Conservation (phyloP, 768 basidiomycete species). For the Podaxis mareebaensis region DNA sequence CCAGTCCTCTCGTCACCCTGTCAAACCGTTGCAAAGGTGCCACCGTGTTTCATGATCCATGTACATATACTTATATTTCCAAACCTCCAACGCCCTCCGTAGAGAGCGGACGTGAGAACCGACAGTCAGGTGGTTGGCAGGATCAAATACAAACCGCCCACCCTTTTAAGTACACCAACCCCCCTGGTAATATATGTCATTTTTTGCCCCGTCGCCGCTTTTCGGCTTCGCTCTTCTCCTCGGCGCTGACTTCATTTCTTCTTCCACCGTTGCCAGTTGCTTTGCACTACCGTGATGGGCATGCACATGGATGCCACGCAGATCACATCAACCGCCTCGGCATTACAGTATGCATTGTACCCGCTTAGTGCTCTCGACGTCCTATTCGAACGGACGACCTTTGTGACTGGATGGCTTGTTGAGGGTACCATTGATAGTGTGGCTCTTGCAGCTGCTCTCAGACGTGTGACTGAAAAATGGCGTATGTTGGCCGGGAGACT, state of each 20-base stretch:
- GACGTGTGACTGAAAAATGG: constrained; percentile 31
- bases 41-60: no score
- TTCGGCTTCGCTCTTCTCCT: neutral
- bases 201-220: neutral
- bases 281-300: neutral
- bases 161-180: neutral
- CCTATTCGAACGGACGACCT: constrained; percentile 31
- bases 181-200: neutral
- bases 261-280: neutral
- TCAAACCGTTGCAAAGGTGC: no score
- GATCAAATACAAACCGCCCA: neutral
- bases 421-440: constrained; percentile 38
- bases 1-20: no score
- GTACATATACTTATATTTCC: no score
- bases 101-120: no score
- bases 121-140: neutral
- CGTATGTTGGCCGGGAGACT: constrained; percentile 28
- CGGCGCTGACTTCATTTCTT: neutral
- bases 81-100: no score
- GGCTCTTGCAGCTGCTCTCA: constrained; percentile 31
- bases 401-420: constrained; percentile 45
- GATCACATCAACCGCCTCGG: neutral
- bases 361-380: constrained; percentile 40
- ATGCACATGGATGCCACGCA: neutral
- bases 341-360: constrained; percentile 21